phyloP scores from a whole-genome alignment of 1,139 yeast species.

The Zygosaccharomyces pseudobailii region DNA sequence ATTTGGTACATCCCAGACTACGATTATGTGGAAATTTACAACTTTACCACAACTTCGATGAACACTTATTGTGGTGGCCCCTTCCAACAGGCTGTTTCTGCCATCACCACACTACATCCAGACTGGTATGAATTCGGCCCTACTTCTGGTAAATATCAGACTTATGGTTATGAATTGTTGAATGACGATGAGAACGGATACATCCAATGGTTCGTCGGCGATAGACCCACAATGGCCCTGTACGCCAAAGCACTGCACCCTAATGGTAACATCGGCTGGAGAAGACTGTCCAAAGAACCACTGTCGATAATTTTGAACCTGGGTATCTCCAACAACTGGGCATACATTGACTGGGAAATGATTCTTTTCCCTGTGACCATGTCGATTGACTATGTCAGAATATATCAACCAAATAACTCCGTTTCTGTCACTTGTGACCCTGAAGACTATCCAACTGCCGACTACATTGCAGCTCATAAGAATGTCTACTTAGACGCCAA shows the following conservation, averaged over 20 bases:
- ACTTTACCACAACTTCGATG: conserved; percentile 58
- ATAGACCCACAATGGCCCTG: conserved; percentile 58
- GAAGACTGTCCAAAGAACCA: conserved; percentile 76
- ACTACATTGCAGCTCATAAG: conserved; percentile 61
- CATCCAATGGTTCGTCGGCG: conserved; percentile 77
- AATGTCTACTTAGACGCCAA: conserved; percentile 61
- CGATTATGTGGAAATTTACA: conserved; percentile 60
- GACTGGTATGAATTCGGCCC: conserved; percentile 71
- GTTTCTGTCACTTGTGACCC: conserved; percentile 71
- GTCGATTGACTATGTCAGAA: conserved; percentile 69
- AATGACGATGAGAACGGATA: conserved; percentile 66
- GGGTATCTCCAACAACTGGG: conserved; percentile 80
- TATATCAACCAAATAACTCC: conserved; percentile 63
- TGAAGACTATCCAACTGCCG: conserved; percentile 60
- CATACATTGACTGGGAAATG: conserved; percentile 72
- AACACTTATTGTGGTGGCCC: conserved; percentile 82
- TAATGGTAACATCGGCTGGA: conserved; percentile 76
- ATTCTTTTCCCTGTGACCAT: conserved; percentile 63
- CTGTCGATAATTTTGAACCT: conserved; percentile 75
- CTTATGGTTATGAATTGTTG: conserved; percentile 70
- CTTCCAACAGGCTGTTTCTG: conserved; percentile 79
- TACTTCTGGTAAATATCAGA: conserved; percentile 50
- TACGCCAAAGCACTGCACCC: conserved; percentile 65
- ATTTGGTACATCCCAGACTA: conserved; percentile 84
- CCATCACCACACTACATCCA: conserved; percentile 60